These are phyloP conservation scores for Chaetomium cochliodes DNA, from an alignment of 495 filamentous ascomycete species.

Conservation along the genomic window DNA sequence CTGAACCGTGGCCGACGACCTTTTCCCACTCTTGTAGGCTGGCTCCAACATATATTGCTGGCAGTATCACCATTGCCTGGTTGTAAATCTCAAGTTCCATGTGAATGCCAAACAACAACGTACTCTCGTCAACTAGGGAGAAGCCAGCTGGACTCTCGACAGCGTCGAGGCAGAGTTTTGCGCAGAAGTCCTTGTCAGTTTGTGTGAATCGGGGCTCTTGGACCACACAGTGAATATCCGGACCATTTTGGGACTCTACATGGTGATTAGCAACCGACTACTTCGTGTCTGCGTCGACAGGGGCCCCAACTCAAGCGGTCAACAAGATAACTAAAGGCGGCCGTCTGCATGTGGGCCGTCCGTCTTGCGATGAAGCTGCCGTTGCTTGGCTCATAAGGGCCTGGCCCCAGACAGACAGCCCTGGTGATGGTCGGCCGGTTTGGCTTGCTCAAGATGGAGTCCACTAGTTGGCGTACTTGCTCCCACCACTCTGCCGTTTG, in stretches of 20 bases:
- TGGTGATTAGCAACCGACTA: constrained; percentile 10
- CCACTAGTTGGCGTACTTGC: constrained; percentile 18
- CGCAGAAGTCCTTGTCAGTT: constrained; percentile 59
- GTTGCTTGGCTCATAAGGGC: constrained; percentile 45
- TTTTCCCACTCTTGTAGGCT: constrained; percentile 41
- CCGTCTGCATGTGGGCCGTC: constrained; percentile 56
- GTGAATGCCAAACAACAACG: constrained; percentile 59
- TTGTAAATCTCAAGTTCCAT: constrained; percentile 52
- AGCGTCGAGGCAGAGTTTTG: constrained; percentile 51
- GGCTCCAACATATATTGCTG: constrained; percentile 47
- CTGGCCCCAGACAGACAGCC: constrained; percentile 48
- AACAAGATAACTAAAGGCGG: constrained; percentile 57
- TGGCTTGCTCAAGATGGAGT: constrained; percentile 14
- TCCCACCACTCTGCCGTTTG: constrained; percentile 27
- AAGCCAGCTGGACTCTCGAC: constrained; percentile 60
- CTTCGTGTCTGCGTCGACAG: neutral
- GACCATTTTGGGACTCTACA: constrained; percentile 25
- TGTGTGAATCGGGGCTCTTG: constrained; percentile 72
- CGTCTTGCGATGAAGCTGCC: constrained; percentile 35
- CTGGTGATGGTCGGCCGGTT: constrained; percentile 31
- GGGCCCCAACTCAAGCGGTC: constrained; percentile 39
- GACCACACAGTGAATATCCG: constrained; percentile 48
- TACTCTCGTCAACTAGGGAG: constrained; percentile 46
- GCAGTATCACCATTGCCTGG: constrained; percentile 37
- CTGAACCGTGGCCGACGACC: constrained; percentile 27